These are phyloP conservation scores for Salix dunnii DNA, from an alignment of 345 rosid genomes.

Conservation along the genomic window DNA sequence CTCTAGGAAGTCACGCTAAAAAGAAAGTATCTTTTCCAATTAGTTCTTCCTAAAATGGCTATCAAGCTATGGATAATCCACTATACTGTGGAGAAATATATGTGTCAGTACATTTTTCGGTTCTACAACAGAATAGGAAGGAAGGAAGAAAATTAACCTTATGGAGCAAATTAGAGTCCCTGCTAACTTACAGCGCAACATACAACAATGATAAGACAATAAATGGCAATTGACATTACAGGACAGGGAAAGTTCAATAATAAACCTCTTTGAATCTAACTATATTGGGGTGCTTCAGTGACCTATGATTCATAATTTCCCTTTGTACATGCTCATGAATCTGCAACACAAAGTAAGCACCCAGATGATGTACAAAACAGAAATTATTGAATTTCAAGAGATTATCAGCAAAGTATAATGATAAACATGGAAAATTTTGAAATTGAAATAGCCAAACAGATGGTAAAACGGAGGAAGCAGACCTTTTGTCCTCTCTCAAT, in stretches of 20 bases:
- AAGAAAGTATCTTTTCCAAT: background rate
- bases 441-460: background rate
- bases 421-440: background rate
- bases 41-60: background rate
- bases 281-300: conserved; percentile 25
- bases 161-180: background rate
- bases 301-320: conserved; percentile 23
- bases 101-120: background rate
- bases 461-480: background rate
- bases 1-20: background rate
- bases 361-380: background rate
- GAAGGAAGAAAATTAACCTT: too few species aligned
- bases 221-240: background rate
- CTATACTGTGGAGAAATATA: background rate
- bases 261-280: conserved; percentile 26
- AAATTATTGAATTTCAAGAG: background rate
- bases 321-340: conserved; percentile 21
- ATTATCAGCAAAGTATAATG: background rate
- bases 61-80: background rate
- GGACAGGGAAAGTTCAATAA: background rate
- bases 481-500: conserved; percentile 88
- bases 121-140: background rate
- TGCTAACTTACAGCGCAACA: background rate
- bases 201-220: background rate
- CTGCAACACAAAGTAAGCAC: conserved; percentile 15